These are phyloP conservation scores for Dendrobium catenatum DNA, from an alignment of 106 monocot species.

Conservation along the genomic window DNA sequence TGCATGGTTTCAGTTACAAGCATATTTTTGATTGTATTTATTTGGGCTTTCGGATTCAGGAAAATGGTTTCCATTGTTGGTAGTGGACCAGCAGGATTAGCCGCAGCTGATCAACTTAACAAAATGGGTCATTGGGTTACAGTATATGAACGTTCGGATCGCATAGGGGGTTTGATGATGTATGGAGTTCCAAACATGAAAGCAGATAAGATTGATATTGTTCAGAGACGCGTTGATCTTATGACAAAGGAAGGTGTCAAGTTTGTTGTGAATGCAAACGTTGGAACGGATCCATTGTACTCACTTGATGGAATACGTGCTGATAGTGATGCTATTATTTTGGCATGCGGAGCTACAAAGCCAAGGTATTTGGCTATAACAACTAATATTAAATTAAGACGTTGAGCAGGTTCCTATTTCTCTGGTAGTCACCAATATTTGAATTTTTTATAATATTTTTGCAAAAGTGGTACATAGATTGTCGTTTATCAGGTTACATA, in stretches of 20 bases:
- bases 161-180: slow-evolving; percentile 98
- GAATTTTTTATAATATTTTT: background rate
- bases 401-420: too few relatives aligned
- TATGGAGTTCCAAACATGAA: slow-evolving; percentile 99
- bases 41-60: slow-evolving; percentile 31
- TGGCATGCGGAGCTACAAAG: slow-evolving; percentile 94
- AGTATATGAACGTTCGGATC: slow-evolving; percentile 91
- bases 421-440: background rate
- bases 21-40: background rate
- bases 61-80: slow-evolving; percentile 84
- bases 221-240: slow-evolving; percentile 90
- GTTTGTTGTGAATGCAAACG: slow-evolving; percentile 94
- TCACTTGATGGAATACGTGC: slow-evolving; percentile 50
- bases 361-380: slow-evolving; percentile 46
- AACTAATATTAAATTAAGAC: too few relatives aligned
- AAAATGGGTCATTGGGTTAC: slow-evolving; percentile 96
- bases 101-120: slow-evolving; percentile 94
- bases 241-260: slow-evolving; percentile 84
- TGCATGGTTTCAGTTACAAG: background rate
- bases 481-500: too few relatives aligned
- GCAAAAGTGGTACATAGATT: too few relatives aligned
- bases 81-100: slow-evolving; percentile 94
- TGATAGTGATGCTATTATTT: slow-evolving; percentile 76
- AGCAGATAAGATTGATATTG: slow-evolving; percentile 78
- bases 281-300: slow-evolving; percentile 70